Evolutionary conservation across 2,329 filamentous ascomycete genomes (phyloP).

Genomic region (Aschersonia sp.): DNA sequence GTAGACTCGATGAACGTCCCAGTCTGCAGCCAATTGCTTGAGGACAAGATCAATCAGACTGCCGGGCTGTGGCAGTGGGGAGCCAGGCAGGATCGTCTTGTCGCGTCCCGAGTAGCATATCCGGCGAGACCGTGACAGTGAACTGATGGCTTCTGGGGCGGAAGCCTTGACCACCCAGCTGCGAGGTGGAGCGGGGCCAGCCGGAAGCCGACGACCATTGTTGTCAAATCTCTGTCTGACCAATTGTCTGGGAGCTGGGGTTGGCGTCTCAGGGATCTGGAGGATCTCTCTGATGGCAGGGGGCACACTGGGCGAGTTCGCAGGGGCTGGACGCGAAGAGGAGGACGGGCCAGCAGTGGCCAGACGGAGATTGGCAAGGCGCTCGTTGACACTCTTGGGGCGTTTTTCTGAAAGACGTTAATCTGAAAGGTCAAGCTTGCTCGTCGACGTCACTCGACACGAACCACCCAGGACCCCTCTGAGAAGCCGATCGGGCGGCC

Average conservation of each 20-base stretch:
- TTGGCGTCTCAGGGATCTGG: slow-evolving; percentile 41
- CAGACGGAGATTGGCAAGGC: slow-evolving; percentile 42
- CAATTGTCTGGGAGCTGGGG: slow-evolving; percentile 31
- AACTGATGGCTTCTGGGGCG: slow-evolving; percentile 5
- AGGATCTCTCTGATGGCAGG: slow-evolving; percentile 44
- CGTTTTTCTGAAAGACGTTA: slow-evolving; percentile 14
- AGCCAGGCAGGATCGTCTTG: slow-evolving; percentile 25
- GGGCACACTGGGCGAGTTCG: slow-evolving; percentile 37
- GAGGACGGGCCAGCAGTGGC: slow-evolving; percentile 17
- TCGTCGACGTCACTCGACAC: neutral
- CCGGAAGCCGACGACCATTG: slow-evolving; percentile 35
- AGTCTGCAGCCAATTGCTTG: slow-evolving; percentile 34
- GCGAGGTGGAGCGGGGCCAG: slow-evolving; percentile 43
- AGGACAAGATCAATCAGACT: slow-evolving; percentile 39
- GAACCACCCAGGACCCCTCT: neutral
- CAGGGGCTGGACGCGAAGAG: slow-evolving; percentile 12
- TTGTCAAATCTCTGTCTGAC: slow-evolving; percentile 26
- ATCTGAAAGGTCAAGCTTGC: neutral
- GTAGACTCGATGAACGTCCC: slow-evolving; percentile 39
- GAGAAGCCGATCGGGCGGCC: neutral
- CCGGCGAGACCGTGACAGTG: slow-evolving; percentile 8
- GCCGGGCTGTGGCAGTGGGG: slow-evolving; percentile 25
- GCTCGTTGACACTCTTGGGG: slow-evolving; percentile 38
- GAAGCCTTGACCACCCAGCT: slow-evolving; percentile 35
- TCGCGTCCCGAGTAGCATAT: slow-evolving; percentile 8